Evolutionary conservation across 78 protist species (phyloP).

Genomic region (Planoprotostelium fungivorum): DNA sequence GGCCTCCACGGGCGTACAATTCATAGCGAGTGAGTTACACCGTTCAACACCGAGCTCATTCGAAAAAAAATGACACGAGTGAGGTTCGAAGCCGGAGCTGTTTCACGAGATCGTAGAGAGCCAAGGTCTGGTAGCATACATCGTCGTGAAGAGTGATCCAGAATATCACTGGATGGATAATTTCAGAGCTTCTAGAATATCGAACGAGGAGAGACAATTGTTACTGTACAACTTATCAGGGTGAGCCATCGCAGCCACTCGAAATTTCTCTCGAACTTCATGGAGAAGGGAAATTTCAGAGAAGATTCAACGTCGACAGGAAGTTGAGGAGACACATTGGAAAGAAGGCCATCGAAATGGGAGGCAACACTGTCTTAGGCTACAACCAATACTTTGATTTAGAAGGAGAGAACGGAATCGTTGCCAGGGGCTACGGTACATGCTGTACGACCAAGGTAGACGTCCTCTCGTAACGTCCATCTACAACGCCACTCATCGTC

Average conservation of each 20-base stretch:
- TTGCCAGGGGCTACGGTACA: conserved; percentile 91
- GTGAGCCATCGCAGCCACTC: too few relatives aligned
- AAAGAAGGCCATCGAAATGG: conserved; percentile 63
- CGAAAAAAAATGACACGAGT: background rate
- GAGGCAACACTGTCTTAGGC: conserved; percentile 87
- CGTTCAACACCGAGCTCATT: too few relatives aligned
- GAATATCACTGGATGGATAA: conserved; percentile 84
- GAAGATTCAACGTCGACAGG: too few relatives aligned
- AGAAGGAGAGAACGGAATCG: conserved; percentile 79
- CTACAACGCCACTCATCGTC: too few relatives aligned
- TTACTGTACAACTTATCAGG: conserved; percentile 61
- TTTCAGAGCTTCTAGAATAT: conserved; percentile 60
- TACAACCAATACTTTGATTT: conserved; percentile 80
- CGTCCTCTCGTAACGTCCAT: background rate
- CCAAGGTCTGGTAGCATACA: conserved; percentile 71
- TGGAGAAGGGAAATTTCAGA: too few relatives aligned
- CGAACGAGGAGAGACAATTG: conserved; percentile 82
- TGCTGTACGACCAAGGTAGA: background rate
- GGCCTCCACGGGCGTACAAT: conserved; percentile 74
- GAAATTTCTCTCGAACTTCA: too few relatives aligned
- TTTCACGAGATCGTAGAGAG: conserved; percentile 1
- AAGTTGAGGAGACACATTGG: conserved; percentile 80
- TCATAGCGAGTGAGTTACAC: conserved; percentile 63
- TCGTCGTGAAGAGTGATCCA: conserved; percentile 88
- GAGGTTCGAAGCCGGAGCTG: background rate